These are phyloP conservation scores for Cicer arietinum DNA, from an alignment of 306 rosid species.

Conservation along the genomic window DNA sequence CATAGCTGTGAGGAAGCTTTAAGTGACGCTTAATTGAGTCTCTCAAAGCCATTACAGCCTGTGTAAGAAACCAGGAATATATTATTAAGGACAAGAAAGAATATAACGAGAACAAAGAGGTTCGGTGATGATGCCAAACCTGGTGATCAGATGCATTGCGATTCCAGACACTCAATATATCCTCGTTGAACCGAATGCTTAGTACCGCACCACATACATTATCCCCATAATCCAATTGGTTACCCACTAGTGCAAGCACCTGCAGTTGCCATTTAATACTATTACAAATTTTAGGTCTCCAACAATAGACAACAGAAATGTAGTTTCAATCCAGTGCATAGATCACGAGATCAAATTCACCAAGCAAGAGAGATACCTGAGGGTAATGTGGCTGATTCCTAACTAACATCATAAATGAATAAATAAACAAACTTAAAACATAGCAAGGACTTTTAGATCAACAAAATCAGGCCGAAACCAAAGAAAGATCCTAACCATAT, in stretches of 20 bases:
- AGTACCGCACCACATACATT: conserved; percentile 91
- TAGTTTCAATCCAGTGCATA: not conserved
- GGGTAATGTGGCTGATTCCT: conserved; percentile 7
- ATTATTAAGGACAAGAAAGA: not conserved
- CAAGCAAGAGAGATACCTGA: conserved; percentile 24
- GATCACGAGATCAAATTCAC: conserved; percentile 12
- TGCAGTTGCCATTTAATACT: conserved; percentile 43
- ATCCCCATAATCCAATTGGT: conserved; percentile 89
- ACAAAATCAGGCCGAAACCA: conserved; percentile 18
- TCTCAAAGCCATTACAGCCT: conserved; percentile 92
- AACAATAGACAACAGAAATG: not conserved
- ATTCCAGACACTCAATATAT: conserved; percentile 91
- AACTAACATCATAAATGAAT: not conserved
- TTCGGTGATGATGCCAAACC: conserved; percentile 55
- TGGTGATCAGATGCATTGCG: conserved; percentile 85
- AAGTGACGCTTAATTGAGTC: conserved; percentile 88
- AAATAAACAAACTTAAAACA: conserved; percentile 9
- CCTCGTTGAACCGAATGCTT: conserved; percentile 94
- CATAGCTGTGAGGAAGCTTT: conserved; percentile 89
- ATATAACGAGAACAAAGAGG: not conserved
- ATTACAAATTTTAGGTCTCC: conserved; percentile 23
- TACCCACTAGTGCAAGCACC: conserved; percentile 94
- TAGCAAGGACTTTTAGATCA: not conserved
- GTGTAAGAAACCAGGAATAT: conserved; percentile 37
- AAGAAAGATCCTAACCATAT: not conserved